These are phyloP conservation scores for Citrus unshiu DNA, from an alignment of 345 rosid species.

Conservation along the genomic window DNA sequence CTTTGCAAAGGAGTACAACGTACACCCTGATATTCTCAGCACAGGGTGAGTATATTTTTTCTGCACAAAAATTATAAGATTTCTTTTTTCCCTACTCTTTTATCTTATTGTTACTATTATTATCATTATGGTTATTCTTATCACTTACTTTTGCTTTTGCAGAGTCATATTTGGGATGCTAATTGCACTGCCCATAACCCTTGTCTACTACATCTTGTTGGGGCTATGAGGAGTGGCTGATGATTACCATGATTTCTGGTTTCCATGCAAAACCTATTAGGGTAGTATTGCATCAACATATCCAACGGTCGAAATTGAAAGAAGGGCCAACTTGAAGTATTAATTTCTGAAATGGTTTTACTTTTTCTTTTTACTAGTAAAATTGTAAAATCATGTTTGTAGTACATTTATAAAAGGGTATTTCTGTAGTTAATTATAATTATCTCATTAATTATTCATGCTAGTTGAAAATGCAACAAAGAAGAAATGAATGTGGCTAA, in stretches of 20 bases:
- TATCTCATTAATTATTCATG: constrained; percentile 2
- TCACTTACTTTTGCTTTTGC: constrained; percentile 15
- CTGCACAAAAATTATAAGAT: too few species aligned
- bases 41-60: constrained; percentile 45
- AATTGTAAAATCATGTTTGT: constrained; percentile 42
- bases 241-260: constrained; percentile 5
- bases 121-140: background rate
- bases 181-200: constrained; percentile 92
- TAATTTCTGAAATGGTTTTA: constrained; percentile 8
- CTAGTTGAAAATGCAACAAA: background rate
- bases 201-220: constrained; percentile 83
- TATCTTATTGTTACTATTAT: background rate
- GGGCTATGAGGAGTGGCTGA: constrained; percentile 40
- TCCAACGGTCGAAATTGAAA: constrained; percentile 5
- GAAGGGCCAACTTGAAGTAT: constrained; percentile 4
- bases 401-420: constrained; percentile 16
- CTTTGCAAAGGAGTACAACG: constrained; percentile 80
- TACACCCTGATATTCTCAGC: constrained; percentile 79
- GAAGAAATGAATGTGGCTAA: background rate
- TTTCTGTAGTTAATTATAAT: constrained; percentile 15
- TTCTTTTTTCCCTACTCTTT: background rate
- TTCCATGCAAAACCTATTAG: constrained; percentile 2
- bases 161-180: constrained; percentile 99
- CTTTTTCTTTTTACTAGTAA: constrained; percentile 4
- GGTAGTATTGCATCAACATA: constrained; percentile 3